Evolutionary conservation across 371 early-diverging fungal genomes (phyloP), one percentile per base, ranked within the genome.

Genomic region (Haplosporangium sp.): DNA sequence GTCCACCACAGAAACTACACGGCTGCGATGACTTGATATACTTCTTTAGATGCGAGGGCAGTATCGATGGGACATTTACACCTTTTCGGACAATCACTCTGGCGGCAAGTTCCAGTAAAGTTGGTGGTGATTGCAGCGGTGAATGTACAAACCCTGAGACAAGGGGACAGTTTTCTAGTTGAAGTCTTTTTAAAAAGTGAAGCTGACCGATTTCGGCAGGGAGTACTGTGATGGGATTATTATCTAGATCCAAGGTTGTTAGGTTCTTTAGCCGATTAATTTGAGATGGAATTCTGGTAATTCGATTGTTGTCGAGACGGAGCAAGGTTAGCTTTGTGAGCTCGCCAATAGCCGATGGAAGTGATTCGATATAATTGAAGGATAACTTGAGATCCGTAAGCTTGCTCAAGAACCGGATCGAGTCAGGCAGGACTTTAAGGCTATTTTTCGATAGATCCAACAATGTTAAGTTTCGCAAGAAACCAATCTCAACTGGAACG

Each of bases 1-100:
- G 96, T 0, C 96, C 96, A 35, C 84, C 83, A 78, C 98, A 98
- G 79, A 92, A 95, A 8, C 94, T 88, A 78, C 98, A 98, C 40
- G 77, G 82, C 61, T 92, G 86, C 1, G 88, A 89, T 5, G 86
- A 84, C 13, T 85, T 81, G 15, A 96, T 77, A 77, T 94, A 94
- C 35, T 88, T 82, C 73, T 89, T 87, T 34, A 95, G 58, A 53
- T 88, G 84, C 7, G 82, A 74, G 3, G 91, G 85, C 9, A 91
- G 69, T 61, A 85, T 64, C 19, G 77, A 56, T 0, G 88, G 88
- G 17, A 95, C 81, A 1, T 84, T 74, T 11, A 93, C 70, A 45
- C 90, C 87, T 3, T 86, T 79, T 4, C 91, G 88, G 5, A 94
- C 89, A 47, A 95, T 85, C n/a, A 88, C 84, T 45, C 96, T 87